These are phyloP conservation scores for Acacia pycnantha DNA, from an alignment of 331 rosid genomes.

Conservation along the genomic window DNA sequence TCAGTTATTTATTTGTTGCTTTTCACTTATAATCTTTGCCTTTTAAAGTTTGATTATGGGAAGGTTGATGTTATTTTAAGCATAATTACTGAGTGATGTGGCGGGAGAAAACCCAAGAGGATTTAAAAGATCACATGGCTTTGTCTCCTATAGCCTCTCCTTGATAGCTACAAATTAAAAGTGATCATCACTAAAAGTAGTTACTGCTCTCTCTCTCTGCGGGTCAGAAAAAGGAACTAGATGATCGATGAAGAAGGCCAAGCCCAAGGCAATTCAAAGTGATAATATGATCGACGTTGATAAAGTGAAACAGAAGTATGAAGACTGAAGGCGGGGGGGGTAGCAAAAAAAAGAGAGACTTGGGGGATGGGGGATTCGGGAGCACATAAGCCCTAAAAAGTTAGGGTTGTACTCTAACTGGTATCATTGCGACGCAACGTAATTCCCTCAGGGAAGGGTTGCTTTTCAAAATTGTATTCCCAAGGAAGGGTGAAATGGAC, in stretches of 20 bases:
- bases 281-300: background rate
- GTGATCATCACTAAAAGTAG: conserved; percentile 24
- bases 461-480: conserved; percentile 13
- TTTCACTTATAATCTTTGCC: conserved; percentile 26
- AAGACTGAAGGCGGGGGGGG: background rate
- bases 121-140: conserved; percentile 58
- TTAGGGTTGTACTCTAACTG: background rate
- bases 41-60: conserved; percentile 22
- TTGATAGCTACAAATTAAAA: conserved; percentile 31
- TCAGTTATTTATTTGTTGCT: background rate
- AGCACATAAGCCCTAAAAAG: background rate
- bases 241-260: background rate
- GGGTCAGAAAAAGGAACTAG: conserved; percentile 29
- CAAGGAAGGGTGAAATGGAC: conserved; percentile 6
- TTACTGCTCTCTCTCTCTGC: background rate
- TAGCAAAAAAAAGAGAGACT: too few relatives aligned
- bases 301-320: background rate
- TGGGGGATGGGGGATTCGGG: background rate
- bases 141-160: conserved; percentile 45
- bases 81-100: conserved; percentile 17
- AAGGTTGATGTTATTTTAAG: background rate
- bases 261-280: background rate
- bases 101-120: conserved; percentile 52
- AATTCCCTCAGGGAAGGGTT: background rate
- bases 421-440: conserved; percentile 26